Conservation (phyloP, 2,329 filamentous ascomycete genomes). For the Alternaria hordeiaustralica region DNA sequence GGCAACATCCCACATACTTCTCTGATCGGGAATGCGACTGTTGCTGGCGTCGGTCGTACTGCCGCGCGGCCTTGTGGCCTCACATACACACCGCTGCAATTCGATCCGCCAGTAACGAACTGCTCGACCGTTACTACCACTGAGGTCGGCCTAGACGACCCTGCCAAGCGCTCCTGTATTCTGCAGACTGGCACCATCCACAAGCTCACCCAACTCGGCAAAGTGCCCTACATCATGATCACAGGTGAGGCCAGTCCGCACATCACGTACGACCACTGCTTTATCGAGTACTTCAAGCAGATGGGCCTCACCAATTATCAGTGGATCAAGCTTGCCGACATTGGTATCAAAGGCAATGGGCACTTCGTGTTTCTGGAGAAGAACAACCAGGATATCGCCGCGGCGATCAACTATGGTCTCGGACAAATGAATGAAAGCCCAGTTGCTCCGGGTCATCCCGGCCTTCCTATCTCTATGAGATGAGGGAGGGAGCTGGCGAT, state of each 20-base stretch:
- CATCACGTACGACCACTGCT: slow-evolving; percentile 43
- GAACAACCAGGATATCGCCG: slow-evolving; percentile 57
- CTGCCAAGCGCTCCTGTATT: slow-evolving; percentile 21
- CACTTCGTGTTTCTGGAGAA: slow-evolving; percentile 63
- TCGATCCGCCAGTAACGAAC: slow-evolving; percentile 20
- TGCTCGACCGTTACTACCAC: slow-evolving; percentile 21
- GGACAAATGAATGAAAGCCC: not conserved
- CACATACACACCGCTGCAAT: slow-evolving; percentile 25
- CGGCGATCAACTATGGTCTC: slow-evolving; percentile 16
- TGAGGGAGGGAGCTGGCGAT: not conserved
- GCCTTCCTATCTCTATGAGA: not conserved
- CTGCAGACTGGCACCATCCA: slow-evolving; percentile 24
- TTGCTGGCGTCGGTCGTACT: slow-evolving; percentile 16
- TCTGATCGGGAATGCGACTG: slow-evolving; percentile 3
- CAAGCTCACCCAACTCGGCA: slow-evolving; percentile 24
- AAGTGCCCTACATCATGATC: slow-evolving; percentile 40
- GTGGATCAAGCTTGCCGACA: slow-evolving; percentile 54
- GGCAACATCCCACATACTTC: slow-evolving; percentile 23
- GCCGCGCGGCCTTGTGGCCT: slow-evolving; percentile 27
- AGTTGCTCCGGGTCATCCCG: not conserved
- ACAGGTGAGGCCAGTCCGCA: slow-evolving; percentile 41
- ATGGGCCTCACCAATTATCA: slow-evolving; percentile 54
- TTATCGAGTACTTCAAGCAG: slow-evolving; percentile 35
- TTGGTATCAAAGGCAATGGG: slow-evolving; percentile 60
- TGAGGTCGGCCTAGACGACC: slow-evolving; percentile 16